A percentile compares a stretch with the other conserved stretches of the same genome.
These are phyloP conservation scores for Acacia concinna DNA, from an alignment of 331 rosid genomes.

Conservation along the genomic window DNA sequence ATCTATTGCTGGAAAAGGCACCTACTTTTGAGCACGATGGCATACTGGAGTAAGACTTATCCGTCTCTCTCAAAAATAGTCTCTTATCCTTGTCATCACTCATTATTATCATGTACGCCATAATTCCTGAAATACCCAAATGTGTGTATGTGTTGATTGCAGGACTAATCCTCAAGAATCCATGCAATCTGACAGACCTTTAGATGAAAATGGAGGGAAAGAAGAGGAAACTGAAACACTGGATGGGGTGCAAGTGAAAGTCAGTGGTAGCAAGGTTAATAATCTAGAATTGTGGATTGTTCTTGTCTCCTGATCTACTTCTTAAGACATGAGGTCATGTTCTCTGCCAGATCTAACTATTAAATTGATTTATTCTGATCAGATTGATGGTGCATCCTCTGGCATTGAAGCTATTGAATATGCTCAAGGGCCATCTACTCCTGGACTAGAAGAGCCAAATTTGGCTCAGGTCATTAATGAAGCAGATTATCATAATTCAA, in stretches of 20 bases:
- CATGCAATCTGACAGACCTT: slow-evolving; percentile 28
- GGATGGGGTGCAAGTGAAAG: slow-evolving; percentile 41
- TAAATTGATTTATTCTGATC: slow-evolving; percentile 36
- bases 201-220: slow-evolving; percentile 46
- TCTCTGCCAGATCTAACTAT: slow-evolving; percentile 12
- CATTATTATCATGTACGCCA: neutral
- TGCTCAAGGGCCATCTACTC: slow-evolving; percentile 72
- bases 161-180: slow-evolving; percentile 49
- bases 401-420: slow-evolving; percentile 41
- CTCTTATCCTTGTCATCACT: neutral
- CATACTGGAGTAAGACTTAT: slow-evolving; percentile 42
- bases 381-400: slow-evolving; percentile 49
- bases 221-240: slow-evolving; percentile 49
- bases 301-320: slow-evolving; percentile 8
- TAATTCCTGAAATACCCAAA: neutral
- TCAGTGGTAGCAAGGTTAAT: slow-evolving; percentile 46
- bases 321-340: slow-evolving; percentile 4
- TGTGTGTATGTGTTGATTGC: slow-evolving; percentile 7
- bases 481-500: slow-evolving; percentile 49
- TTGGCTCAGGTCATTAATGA: slow-evolving; percentile 60
- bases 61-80: neutral
- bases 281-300: neutral
- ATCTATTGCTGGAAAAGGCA: slow-evolving; percentile 61
- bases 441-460: slow-evolving; percentile 65
- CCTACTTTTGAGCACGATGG: slow-evolving; percentile 54